These are phyloP conservation scores for Orbilia brochopaga DNA, from an alignment of 2,329 filamentous ascomycete genomes.

Conservation along the genomic window DNA sequence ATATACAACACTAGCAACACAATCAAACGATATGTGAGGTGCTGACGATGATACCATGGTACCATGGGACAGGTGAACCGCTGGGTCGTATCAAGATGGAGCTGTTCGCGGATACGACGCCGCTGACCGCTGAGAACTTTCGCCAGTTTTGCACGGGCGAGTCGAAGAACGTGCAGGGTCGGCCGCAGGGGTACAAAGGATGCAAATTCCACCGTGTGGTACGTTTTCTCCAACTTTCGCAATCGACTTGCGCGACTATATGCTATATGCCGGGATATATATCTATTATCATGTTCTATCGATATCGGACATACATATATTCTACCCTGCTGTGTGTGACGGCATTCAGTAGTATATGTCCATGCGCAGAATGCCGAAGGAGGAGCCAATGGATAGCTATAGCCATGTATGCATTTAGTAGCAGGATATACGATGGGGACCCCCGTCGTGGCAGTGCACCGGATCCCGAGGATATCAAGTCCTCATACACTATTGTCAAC, in stretches of 20 bases:
- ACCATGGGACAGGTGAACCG: constrained; percentile 70
- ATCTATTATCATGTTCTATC: no score
- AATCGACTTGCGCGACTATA: no score
- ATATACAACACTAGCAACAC: constrained; percentile 48
- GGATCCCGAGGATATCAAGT: constrained; percentile 7
- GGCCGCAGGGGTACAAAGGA: constrained; percentile 91
- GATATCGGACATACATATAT: no score
- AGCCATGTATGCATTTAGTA: no score
- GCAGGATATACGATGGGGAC: no score
- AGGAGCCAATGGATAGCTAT: no score
- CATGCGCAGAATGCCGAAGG: no score
- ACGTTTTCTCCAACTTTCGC: constrained; percentile 57
- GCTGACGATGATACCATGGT: neutral
- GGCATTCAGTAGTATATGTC: no score
- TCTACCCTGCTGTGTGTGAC: no score
- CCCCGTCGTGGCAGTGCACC: constrained; percentile 18
- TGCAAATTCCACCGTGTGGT: constrained; percentile 94
- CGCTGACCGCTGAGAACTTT: constrained; percentile 94
- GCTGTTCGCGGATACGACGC: constrained; percentile 82
- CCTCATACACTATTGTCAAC: neutral
- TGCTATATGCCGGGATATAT: no score
- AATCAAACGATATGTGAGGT: no score
- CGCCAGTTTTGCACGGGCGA: constrained; percentile 96
- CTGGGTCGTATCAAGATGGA: constrained; percentile 88
- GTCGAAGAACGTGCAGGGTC: constrained; percentile 75